Evolutionary conservation across 441 rosid genomes (phyloP).

Genomic region (Syzygium malaccense): DNA sequence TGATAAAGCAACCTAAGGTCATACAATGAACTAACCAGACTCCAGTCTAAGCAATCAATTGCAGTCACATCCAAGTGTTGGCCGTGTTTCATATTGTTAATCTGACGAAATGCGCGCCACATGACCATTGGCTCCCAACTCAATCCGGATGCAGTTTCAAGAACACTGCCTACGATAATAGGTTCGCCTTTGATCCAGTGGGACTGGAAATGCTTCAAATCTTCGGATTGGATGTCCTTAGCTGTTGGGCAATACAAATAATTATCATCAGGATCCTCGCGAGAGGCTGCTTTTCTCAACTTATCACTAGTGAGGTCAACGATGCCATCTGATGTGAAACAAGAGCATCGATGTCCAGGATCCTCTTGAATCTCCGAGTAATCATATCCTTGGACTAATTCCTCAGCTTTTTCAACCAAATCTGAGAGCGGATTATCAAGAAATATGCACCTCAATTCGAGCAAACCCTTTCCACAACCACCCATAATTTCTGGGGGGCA

Average conservation of each 20-base stretch:
- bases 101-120: constrained; percentile 18
- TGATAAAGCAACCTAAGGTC: neutral
- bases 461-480: constrained; percentile 41
- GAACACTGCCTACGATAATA: constrained; percentile 5
- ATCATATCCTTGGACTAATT: neutral
- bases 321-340: constrained; percentile 4
- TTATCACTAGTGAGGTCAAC: neutral
- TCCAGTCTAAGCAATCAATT: constrained; percentile 19
- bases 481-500: constrained; percentile 32
- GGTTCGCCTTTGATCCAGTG: constrained; percentile 25
- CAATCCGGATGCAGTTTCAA: constrained; percentile 16
- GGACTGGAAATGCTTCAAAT: constrained; percentile 13
- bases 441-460: constrained; percentile 47
- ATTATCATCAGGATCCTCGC: constrained; percentile 12
- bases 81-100: neutral
- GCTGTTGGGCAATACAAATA: constrained; percentile 15
- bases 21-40: constrained; percentile 5
- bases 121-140: constrained; percentile 29
- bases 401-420: constrained; percentile 48
- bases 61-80: constrained; percentile 5
- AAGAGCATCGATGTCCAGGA: neutral
- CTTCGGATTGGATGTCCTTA: constrained; percentile 1
- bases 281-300: constrained; percentile 12
- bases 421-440: constrained; percentile 31
- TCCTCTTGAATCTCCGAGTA: neutral